Evolutionary conservation across 306 rosid species (phyloP).

Genomic region (Acacia crassicarpa): DNA sequence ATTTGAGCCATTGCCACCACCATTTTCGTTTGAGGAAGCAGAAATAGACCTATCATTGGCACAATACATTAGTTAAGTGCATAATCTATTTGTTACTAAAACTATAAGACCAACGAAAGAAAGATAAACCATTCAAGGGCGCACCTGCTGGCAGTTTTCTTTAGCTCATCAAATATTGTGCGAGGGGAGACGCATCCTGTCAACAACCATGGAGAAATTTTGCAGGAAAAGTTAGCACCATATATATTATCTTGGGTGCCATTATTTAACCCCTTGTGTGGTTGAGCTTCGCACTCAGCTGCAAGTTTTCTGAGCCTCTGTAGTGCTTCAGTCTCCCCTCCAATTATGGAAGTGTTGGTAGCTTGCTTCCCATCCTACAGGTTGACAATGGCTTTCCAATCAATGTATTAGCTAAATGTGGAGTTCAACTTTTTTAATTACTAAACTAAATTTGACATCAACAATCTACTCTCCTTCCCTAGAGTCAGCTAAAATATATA

Average conservation of each 20-base stretch:
- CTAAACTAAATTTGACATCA: not conserved
- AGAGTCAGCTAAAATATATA: not conserved
- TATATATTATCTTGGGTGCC: slow-evolving; percentile 66
- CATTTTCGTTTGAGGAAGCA: slow-evolving; percentile 53
- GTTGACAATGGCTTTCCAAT: slow-evolving; percentile 31
- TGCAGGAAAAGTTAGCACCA: slow-evolving; percentile 93
- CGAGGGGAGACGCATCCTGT: slow-evolving; percentile 97
- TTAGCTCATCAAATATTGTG: slow-evolving; percentile 74
- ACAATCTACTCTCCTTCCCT: not conserved
- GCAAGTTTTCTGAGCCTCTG: slow-evolving; percentile 77
- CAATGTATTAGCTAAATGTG: slow-evolving; percentile 38
- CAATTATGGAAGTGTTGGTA: slow-evolving; percentile 59
- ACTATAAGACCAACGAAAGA: slow-evolving; percentile 4
- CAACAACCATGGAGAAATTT: slow-evolving; percentile 93
- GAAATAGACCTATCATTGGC: slow-evolving; percentile 47
- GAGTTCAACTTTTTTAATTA: not conserved
- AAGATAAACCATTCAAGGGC: slow-evolving; percentile 7
- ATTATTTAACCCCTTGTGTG: slow-evolving; percentile 55
- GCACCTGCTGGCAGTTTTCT: slow-evolving; percentile 74
- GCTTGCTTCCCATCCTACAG: slow-evolving; percentile 68
- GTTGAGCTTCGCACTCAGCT: slow-evolving; percentile 81
- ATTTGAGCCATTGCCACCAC: slow-evolving; percentile 61
- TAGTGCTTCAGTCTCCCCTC: slow-evolving; percentile 94
- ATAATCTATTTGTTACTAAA: slow-evolving; percentile 2
- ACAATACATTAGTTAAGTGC: slow-evolving; percentile 27